Evolutionary conservation across 306 rosid genomes (phyloP), one percentile per base, ranked within the genome.

Genomic region (Luffa acutangula): DNA sequence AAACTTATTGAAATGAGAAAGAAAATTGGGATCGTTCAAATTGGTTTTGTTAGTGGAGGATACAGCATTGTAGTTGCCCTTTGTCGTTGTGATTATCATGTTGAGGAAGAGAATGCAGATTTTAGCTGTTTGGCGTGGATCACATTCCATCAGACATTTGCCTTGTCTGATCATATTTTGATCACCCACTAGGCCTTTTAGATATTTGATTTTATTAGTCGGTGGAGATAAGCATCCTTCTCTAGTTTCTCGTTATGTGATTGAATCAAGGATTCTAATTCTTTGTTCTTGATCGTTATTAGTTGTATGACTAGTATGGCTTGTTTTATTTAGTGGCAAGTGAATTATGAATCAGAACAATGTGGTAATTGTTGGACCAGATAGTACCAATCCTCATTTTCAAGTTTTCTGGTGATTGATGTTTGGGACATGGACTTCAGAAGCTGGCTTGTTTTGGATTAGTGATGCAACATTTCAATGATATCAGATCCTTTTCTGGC

Each of bases 51-150:
- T 58, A 62, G 57, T 71, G 54, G 56, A 12, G 37, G 43, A 18
- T 57, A 9, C n/a, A 31, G 20, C 33, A 41, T 57, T 42, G 15
- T 56, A 33, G 18, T 18, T 76, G 36, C 67, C 37, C 48, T 53
- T 76, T 54, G 34, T 52, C 43, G 2, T 56, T 53, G 12, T 77
- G 39, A n/a, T 57, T n/a, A 41, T 3, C 41, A 58, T 33, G 63
- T 1, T 46, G 45, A 7, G 37, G 17, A 75, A 11, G 43, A 31
- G 20, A 48, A 5, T 75, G 64, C 10, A 34, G 62, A 43, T 42
- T 77, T 60, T 77, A 37, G 54, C 53, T 41, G 71, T 76, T 56
- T 76, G 51, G 31, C 34, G 25, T 74, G 39, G 52, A 77, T 77
- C 80, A 60, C 2, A 6, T 64, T 59, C 75, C 73, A 33, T 59